Evolutionary conservation across 495 filamentous ascomycete species (phyloP).

Genomic region (Aspergillus sclerotioniger): DNA sequence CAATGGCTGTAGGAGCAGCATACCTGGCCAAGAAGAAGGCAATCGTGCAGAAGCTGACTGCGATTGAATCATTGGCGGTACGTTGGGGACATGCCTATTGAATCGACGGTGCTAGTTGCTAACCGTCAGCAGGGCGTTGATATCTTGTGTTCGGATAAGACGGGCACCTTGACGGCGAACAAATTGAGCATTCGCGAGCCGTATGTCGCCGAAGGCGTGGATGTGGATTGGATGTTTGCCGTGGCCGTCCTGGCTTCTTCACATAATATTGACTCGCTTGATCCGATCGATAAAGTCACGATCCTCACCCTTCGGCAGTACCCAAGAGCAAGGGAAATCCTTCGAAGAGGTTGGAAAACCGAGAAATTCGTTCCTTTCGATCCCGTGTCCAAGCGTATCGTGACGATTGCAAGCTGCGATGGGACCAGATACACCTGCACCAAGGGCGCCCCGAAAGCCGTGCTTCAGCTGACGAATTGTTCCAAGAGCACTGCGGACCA

Average conservation of each 20-base stretch:
- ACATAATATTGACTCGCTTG: constrained; percentile 69
- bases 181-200: constrained; percentile 69
- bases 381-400: constrained; percentile 73
- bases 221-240: constrained; percentile 75
- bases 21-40: constrained; percentile 94
- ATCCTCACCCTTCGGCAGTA: constrained; percentile 65
- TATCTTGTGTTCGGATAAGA: constrained; percentile 97
- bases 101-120: neutral
- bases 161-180: constrained; percentile 67
- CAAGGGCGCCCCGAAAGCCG: constrained; percentile 71
- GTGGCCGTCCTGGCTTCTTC: constrained; percentile 70
- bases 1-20: constrained; percentile 93
- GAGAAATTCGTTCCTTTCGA: constrained; percentile 72
- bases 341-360: constrained; percentile 64
- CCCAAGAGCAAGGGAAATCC: constrained; percentile 62
- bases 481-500: constrained; percentile 56
- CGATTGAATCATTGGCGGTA: constrained; percentile 87
- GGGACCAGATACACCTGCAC: constrained; percentile 64
- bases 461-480: constrained; percentile 62
- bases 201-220: constrained; percentile 68
- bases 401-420: constrained; percentile 58
- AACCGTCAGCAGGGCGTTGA: constrained; percentile 65
- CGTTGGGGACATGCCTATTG: constrained; percentile 9
- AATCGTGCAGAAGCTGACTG: constrained; percentile 93
- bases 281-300: constrained; percentile 74